Percentiles rank a stretch among this genome's conserved stretches.
These are phyloP conservation scores for Metarhizium anisopliae DNA, from an alignment of 2,329 filamentous ascomycete genomes.

Conservation along the genomic window DNA sequence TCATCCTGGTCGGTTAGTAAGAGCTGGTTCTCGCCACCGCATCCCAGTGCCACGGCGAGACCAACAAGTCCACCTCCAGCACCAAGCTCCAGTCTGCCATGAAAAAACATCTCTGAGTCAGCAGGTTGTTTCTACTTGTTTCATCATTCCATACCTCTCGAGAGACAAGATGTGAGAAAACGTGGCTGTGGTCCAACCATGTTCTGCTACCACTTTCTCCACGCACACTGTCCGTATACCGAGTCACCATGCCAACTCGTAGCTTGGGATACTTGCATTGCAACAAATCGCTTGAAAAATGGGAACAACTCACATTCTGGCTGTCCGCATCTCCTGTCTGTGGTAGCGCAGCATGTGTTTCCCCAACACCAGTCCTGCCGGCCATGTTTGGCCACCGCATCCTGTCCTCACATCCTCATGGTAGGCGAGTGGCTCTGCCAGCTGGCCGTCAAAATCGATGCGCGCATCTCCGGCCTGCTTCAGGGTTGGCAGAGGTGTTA, in stretches of 20 bases:
- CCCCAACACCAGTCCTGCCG: constrained; percentile 79
- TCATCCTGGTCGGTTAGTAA: constrained; percentile 79
- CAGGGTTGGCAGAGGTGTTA: constrained; percentile 51
- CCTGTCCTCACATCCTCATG: constrained; percentile 81
- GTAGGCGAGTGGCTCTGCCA: constrained; percentile 61
- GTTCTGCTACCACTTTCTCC: too few species aligned
- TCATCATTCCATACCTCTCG: not conserved
- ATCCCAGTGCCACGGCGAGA: constrained; percentile 50
- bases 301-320: constrained; percentile 58
- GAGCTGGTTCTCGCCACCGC: constrained; percentile 44
- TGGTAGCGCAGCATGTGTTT: constrained; percentile 78
- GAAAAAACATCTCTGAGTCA: constrained; percentile 10
- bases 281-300: not conserved
- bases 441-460: constrained; percentile 63
- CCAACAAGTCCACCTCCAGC: constrained; percentile 85
- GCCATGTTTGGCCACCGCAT: constrained; percentile 92
- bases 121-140: constrained; percentile 5
- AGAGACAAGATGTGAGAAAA: not conserved
- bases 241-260: not conserved
- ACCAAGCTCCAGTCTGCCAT: constrained; percentile 71
- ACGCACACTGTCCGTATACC: not conserved
- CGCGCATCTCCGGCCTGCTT: constrained; percentile 43
- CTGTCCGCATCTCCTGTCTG: constrained; percentile 48
- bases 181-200: not conserved
- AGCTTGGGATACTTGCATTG: not conserved